Base-by-base conservation (phyloP, 2,329 filamentous ascomycete species). In the Alternaria gansuensis region DNA sequence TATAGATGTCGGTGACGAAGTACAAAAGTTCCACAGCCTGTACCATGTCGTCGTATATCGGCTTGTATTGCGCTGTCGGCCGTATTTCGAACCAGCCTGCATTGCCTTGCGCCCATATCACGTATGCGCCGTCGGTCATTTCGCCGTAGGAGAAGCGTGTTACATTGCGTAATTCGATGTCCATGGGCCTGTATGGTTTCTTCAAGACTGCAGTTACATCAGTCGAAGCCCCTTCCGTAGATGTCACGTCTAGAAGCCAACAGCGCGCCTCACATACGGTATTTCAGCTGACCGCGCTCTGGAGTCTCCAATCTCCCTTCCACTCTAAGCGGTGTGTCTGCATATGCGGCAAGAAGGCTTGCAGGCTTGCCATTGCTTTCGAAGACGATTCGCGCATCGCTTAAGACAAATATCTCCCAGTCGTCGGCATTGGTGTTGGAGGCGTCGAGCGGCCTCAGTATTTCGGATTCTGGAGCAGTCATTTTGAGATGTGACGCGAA, bases 31-130 rank as follows among this genome's bases (percentile, higher is more conserved):
- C 80, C 11, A 90, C 84, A 2, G 86, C 88, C 71, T 90, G 83
- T 51, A 84, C 81, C 82, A 90, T 90, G 46, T 82, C 80, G 29
- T 83, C 76, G 74, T 85, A 88, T 28, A 86, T 85, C 5, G 76
- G 67, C 50, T 78, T 77, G 72, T 91, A 93, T 2, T 77, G 74
- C 9, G 79, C 70, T n/a, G 84, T 79, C 1, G 90, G 88, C 31
- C 80, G 80, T 40, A 92, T 82, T 69, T 88, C 85, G 71, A 87
- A 91, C 88, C 89, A 92, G 43, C 88, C 89, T 11, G 87, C 84
- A 53, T 80, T 74, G 36, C 87, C 87, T 29, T 82, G 80, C 1
- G 88, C 87, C 90, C 90, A 92, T 29, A 90, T 79, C n/a, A 85
- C 80, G 4, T 85, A 81, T 17, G 81, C 79, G 0, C 82, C 82